These are phyloP conservation scores for Schoenoplectus triqueter DNA, from an alignment of 202 grass and related monocot genomes.

Conservation along the genomic window DNA sequence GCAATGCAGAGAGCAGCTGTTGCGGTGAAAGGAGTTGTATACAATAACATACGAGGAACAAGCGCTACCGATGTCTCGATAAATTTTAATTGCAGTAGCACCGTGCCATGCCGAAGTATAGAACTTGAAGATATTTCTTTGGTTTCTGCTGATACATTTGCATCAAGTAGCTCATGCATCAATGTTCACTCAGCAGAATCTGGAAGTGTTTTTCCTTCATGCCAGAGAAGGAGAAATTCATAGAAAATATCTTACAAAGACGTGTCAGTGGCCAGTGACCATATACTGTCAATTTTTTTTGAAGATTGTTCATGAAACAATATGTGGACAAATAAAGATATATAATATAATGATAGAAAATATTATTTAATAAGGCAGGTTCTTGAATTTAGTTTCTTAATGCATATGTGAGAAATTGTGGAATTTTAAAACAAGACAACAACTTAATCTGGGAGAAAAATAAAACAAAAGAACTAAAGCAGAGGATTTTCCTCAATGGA, in stretches of 20 bases:
- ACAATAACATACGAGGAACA: conserved; percentile 69
- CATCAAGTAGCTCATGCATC: conserved; percentile 36
- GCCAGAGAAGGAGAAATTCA: conserved; percentile 1
- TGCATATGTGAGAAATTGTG: background rate
- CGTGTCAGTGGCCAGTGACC: background rate
- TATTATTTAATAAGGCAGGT: background rate
- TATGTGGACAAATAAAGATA: background rate
- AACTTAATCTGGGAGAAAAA: background rate
- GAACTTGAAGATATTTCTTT: conserved; percentile 54
- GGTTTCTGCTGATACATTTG: conserved; percentile 24
- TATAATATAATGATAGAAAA: background rate
- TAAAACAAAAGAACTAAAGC: background rate
- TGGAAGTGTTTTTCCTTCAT: conserved; percentile 54
- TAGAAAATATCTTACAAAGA: background rate
- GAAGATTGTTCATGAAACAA: background rate
- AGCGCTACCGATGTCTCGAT: conserved; percentile 53
- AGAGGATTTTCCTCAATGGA: background rate
- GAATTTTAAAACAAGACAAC: background rate
- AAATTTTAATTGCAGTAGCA: conserved; percentile 53
- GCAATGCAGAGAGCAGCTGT: conserved; percentile 56
- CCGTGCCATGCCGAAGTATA: conserved; percentile 46
- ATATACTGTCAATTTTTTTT: background rate
- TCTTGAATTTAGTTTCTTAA: background rate
- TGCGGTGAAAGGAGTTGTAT: conserved; percentile 44
- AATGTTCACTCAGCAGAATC: conserved; percentile 36